Conservation (phyloP, 129 eudicot species). For the Smallanthus sonchifolius region DNA sequence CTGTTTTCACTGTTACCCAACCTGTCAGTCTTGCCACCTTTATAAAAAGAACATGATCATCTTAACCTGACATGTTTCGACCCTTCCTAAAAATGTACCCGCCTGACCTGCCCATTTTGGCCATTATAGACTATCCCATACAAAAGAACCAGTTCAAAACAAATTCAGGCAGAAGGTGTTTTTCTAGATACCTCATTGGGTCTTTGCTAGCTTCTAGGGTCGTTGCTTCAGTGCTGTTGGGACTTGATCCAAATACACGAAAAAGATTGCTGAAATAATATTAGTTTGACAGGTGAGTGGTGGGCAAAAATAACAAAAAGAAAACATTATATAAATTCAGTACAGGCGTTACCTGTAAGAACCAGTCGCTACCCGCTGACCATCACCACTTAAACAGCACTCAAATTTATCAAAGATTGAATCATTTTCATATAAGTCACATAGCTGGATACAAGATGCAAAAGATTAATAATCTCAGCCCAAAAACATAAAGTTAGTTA, state of each 20-base stretch:
- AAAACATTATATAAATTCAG: not conserved
- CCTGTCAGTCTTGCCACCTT: not conserved
- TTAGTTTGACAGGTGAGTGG: not conserved
- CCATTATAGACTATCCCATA: not conserved
- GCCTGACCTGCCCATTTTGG: not conserved
- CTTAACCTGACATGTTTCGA: not conserved
- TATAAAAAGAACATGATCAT: not conserved
- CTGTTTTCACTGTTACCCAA: not conserved
- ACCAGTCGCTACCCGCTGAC: slow-evolving; percentile 89
- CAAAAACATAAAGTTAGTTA: not conserved
- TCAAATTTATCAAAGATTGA: slow-evolving; percentile 96
- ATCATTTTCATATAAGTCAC: slow-evolving; percentile 94
- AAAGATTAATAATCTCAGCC: slow-evolving; percentile 11
- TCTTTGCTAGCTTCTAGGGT: slow-evolving; percentile 98
- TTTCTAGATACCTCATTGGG: slow-evolving; percentile 74
- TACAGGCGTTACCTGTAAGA: slow-evolving; percentile 69
- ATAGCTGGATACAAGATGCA: slow-evolving; percentile 54
- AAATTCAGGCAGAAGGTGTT: not conserved
- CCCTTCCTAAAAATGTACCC: too few relatives aligned
- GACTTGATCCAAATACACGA: slow-evolving; percentile 78
- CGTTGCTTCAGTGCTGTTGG: slow-evolving; percentile 78
- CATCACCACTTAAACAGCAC: slow-evolving; percentile 98
- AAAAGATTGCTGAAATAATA: slow-evolving; percentile 69
- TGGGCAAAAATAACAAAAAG: not conserved
- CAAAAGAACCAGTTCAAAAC: not conserved